These are phyloP conservation scores for Immersiella caudata DNA, from an alignment of 495 filamentous ascomycete species.

Conservation along the genomic window DNA sequence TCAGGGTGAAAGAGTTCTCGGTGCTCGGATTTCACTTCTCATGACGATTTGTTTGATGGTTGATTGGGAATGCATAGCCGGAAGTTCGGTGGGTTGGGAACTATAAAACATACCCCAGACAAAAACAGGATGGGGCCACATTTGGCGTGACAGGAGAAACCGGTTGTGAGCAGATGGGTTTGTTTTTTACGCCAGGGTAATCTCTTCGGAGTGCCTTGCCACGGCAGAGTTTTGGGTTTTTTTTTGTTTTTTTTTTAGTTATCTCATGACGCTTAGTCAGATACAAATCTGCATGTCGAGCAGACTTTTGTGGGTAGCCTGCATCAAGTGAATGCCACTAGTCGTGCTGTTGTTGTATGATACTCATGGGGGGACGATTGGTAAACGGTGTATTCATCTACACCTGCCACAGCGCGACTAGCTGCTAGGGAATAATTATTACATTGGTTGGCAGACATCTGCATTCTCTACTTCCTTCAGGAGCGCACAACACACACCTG, in stretches of 20 bases:
- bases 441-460: not conserved
- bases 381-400: not conserved
- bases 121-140: not conserved
- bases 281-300: not conserved
- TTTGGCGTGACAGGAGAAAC: not conserved
- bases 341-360: not conserved
- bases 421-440: not conserved
- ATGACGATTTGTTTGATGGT: not conserved
- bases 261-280: not conserved
- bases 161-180: not conserved
- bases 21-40: not conserved
- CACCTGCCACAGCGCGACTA: not conserved
- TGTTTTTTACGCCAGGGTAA: not conserved
- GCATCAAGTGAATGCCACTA: not conserved
- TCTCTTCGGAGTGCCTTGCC: not conserved
- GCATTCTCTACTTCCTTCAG: not conserved
- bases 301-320: not conserved
- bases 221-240: not conserved
- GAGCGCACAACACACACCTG: conserved; percentile 32
- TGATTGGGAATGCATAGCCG: not conserved
- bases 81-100: not conserved
- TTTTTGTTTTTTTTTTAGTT: not conserved
- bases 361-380: not conserved
- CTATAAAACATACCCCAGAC: not conserved
- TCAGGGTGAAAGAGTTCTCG: not conserved